Conservation (phyloP, 164 flowering plant species). For the Vitis labrusca region DNA sequence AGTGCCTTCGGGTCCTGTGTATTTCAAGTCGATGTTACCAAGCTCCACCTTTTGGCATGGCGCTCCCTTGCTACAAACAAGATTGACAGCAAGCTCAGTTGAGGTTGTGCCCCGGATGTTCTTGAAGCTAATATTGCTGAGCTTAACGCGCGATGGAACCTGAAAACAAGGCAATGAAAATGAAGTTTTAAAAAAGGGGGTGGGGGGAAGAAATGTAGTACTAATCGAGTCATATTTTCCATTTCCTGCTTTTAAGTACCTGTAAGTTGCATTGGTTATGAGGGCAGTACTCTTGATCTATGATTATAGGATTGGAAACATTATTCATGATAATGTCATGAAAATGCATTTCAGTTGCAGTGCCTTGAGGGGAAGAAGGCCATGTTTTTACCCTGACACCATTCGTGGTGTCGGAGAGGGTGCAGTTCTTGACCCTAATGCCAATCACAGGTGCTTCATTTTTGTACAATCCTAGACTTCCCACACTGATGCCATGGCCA, state of each 20-base stretch:
- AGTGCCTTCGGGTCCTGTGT: constrained; percentile 18
- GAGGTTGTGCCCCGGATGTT: constrained; percentile 30
- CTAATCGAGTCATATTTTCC: too few species aligned
- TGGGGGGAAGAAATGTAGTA: too few species aligned
- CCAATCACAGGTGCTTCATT: constrained; percentile 35
- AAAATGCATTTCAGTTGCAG: constrained; percentile 11
- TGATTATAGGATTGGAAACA: constrained; percentile 36
- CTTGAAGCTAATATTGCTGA: neutral
- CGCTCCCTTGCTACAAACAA: constrained; percentile 19
- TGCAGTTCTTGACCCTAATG: constrained; percentile 34
- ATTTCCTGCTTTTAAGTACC: constrained; percentile 2
- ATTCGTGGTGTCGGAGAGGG: constrained; percentile 31
- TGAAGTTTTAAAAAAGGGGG: neutral
- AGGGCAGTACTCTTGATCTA: constrained; percentile 43
- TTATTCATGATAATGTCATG: constrained; percentile 23
- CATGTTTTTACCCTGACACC: constrained; percentile 52
- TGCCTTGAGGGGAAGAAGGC: constrained; percentile 9
- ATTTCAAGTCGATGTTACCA: constrained; percentile 23
- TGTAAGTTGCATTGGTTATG: constrained; percentile 2
- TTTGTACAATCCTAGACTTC: constrained; percentile 49
- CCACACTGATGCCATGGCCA: constrained; percentile 61
- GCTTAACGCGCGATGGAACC: constrained; percentile 6
- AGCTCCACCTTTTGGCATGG: constrained; percentile 26
- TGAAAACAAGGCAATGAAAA: neutral
- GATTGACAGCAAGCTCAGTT: constrained; percentile 16